Conservation (phyloP, 176 grass and related monocot genomes). For the Pontederia paniculata region DNA sequence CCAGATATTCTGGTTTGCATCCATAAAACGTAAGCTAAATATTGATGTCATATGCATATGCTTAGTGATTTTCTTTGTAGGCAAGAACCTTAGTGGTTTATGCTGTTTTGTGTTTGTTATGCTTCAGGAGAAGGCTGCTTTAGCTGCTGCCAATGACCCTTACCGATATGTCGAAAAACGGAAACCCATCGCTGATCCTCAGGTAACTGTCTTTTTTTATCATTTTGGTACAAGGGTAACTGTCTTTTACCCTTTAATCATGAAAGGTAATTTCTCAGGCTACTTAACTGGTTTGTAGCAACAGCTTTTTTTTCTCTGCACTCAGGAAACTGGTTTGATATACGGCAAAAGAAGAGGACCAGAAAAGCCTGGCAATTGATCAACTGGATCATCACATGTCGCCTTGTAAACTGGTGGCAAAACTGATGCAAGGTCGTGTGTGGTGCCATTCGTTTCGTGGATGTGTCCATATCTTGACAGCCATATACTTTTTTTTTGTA, state of each 20-base stretch:
- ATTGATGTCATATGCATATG: too few relatives aligned
- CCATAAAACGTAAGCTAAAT: too few relatives aligned
- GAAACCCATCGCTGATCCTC: constrained; percentile 90
- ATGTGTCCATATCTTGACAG: too few relatives aligned
- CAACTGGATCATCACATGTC: too few relatives aligned
- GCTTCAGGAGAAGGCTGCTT: constrained; percentile 65
- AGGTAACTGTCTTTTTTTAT: too few relatives aligned
- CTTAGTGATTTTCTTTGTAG: not conserved
- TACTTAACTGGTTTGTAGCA: not conserved
- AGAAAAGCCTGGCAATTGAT: constrained; percentile 35
- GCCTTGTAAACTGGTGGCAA: too few relatives aligned
- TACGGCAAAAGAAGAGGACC: constrained; percentile 78
- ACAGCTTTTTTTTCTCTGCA: constrained; percentile 4
- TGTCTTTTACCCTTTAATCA: constrained; percentile 8
- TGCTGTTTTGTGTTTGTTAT: not conserved
- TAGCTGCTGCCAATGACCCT: constrained; percentile 63
- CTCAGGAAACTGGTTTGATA: constrained; percentile 71
- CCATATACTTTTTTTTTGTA: too few relatives aligned
- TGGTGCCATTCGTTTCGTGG: too few relatives aligned
- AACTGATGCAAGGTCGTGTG: too few relatives aligned
- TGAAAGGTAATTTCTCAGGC: not conserved
- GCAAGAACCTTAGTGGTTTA: not conserved
- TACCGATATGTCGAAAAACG: constrained; percentile 91
- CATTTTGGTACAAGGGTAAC: too few relatives aligned
- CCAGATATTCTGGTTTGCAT: too few relatives aligned